These are phyloP conservation scores for Dimocarpus longan DNA, from an alignment of 345 rosid species.

Conservation along the genomic window DNA sequence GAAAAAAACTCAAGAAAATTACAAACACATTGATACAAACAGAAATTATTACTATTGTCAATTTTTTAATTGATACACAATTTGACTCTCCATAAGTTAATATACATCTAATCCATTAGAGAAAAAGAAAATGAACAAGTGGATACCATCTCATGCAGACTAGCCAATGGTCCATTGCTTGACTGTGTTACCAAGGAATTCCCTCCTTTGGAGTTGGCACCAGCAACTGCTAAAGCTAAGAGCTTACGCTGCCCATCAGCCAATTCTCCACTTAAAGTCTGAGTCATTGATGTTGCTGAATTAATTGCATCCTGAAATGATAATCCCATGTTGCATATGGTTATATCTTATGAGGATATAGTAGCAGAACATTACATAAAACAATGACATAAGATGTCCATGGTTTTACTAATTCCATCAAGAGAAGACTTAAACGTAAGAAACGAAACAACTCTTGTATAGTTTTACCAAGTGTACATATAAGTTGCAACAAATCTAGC, in stretches of 20 bases:
- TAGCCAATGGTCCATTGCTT: slow-evolving; percentile 62
- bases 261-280: slow-evolving; percentile 63
- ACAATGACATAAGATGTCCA: not conserved
- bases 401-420: not conserved
- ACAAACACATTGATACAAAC: not conserved
- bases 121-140: not conserved
- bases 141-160: slow-evolving; percentile 56
- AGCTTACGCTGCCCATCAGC: slow-evolving; percentile 67
- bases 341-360: not conserved
- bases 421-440: not conserved
- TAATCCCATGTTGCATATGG: slow-evolving; percentile 1
- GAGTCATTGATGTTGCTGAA: slow-evolving; percentile 63
- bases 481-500: not conserved
- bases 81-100: not conserved
- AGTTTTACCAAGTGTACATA: not conserved
- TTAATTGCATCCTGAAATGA: slow-evolving; percentile 58
- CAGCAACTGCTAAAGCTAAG: slow-evolving; percentile 64
- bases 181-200: slow-evolving; percentile 52
- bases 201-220: slow-evolving; percentile 44
- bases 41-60: not conserved
- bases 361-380: not conserved
- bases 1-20: not conserved
- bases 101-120: not conserved
- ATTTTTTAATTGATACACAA: not conserved
- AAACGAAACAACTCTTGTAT: not conserved